phyloP scores from a whole-genome alignment of 1,284 basidiomycete species.

The Melampsora abietis-canadensis region DNA sequence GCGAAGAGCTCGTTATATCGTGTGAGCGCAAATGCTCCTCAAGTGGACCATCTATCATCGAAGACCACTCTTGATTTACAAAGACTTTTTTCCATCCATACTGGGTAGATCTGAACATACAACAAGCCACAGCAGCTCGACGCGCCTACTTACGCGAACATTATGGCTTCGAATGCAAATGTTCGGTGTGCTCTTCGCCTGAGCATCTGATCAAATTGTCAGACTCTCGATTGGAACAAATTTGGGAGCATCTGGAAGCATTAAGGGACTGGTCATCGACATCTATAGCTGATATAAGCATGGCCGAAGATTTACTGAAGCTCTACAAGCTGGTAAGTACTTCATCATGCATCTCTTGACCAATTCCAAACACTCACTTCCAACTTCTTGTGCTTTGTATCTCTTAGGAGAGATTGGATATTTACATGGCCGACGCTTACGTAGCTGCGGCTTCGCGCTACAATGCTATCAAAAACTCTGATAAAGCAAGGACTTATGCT shows the following conservation, averaged over 20 bases:
- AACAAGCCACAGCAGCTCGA: background rate
- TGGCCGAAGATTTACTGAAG: background rate
- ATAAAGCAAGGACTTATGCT: background rate
- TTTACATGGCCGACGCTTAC: background rate
- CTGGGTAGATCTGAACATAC: too few relatives aligned
- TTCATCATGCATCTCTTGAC: background rate
- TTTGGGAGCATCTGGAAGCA: background rate
- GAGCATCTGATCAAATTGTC: background rate
- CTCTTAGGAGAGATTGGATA: background rate
- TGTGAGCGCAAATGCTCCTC: background rate
- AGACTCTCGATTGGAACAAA: background rate
- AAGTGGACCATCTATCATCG: too few relatives aligned
- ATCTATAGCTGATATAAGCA: background rate
- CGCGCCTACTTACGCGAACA: too few relatives aligned
- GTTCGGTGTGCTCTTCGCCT: conserved; percentile 1
- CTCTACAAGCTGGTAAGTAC: background rate
- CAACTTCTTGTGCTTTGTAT: background rate
- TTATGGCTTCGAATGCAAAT: background rate
- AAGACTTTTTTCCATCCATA: background rate
- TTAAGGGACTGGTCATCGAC: background rate
- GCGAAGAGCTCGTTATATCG: background rate
- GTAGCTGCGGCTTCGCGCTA: background rate
- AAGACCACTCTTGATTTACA: too few relatives aligned
- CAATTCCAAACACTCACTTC: too few relatives aligned
- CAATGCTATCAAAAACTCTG: background rate